phyloP scores from a whole-genome alignment of 2,329 filamentous ascomycete genomes.

The Cryphonectria radicalis region DNA sequence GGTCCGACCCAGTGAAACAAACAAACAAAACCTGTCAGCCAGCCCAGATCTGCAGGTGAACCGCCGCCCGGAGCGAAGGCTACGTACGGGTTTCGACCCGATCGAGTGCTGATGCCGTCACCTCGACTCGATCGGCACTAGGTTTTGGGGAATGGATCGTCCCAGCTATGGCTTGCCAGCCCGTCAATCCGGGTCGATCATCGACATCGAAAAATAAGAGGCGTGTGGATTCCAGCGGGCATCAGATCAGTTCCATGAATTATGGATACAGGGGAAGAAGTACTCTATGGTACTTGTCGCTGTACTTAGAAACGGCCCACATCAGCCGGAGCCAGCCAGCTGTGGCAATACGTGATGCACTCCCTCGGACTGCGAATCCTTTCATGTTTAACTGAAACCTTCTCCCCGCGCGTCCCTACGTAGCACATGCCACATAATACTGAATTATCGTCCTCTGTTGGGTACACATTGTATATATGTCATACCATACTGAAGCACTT shows the following conservation, averaged over 20 bases:
- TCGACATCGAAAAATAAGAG: background rate
- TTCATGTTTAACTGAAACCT: background rate
- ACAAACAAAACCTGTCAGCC: background rate
- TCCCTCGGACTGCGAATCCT: background rate
- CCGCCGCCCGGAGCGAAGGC: background rate
- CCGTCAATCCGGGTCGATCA: background rate
- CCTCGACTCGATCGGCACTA: constrained; percentile 1
- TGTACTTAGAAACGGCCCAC: background rate
- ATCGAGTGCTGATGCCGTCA: background rate
- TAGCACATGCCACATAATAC: background rate
- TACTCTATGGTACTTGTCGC: no score
- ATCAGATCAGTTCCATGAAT: background rate
- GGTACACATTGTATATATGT: background rate
- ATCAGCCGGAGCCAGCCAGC: background rate
- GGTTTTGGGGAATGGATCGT: background rate
- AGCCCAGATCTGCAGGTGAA: background rate
- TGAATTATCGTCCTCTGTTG: background rate
- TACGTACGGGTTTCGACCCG: background rate
- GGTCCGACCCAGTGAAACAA: background rate
- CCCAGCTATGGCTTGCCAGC: background rate
- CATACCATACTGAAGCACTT: background rate
- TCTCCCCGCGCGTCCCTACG: background rate
- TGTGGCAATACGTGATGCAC: background rate
- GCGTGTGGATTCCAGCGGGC: background rate
- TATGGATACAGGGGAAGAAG: background rate